Conservation (phyloP, 257 asterid genomes). For the Solanum neorickii region DNA sequence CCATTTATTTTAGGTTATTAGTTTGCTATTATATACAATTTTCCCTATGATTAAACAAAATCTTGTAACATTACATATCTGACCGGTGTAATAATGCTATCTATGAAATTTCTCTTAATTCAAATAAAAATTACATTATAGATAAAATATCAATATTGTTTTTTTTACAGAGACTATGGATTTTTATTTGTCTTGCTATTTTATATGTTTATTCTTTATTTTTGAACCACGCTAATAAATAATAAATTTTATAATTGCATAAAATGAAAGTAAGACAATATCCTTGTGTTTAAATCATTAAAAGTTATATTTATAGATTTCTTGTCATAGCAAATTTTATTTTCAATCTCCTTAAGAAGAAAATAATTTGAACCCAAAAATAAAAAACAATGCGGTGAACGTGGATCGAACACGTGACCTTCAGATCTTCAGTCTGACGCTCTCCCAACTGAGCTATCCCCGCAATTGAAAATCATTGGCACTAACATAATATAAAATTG, state of each 20-base stretch:
- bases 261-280: background rate
- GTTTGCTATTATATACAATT: no score
- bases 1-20: no score
- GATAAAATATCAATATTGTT: background rate
- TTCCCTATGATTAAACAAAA: background rate
- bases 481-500: no score
- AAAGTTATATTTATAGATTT: background rate
- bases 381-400: no score
- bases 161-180: background rate
- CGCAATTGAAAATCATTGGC: background rate
- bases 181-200: background rate
- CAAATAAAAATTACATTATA: background rate
- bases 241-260: background rate
- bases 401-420: slow-evolving; percentile 49
- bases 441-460: slow-evolving; percentile 97
- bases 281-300: background rate
- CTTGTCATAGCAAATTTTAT: background rate
- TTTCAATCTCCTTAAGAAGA: background rate
- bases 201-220: background rate
- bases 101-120: background rate
- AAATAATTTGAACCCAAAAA: no score
- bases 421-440: slow-evolving; percentile 89
- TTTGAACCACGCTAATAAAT: background rate
- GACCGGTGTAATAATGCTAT: background rate
- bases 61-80: background rate